Conservation (phyloP, 2,329 filamentous ascomycete genomes). For the Aureobasidium musti region DNA sequence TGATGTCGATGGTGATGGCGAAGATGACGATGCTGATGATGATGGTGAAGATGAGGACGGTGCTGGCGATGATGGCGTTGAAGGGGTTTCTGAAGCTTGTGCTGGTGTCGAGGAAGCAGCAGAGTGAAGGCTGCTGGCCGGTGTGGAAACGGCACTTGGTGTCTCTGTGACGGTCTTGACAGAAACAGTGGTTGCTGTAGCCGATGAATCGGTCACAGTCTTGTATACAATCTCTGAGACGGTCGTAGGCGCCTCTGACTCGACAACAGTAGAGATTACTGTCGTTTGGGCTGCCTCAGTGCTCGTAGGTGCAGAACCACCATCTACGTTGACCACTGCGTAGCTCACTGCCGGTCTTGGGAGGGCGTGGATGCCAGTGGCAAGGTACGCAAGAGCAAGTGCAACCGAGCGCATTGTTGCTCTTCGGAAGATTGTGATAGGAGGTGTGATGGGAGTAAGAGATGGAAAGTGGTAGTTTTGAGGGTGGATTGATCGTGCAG, state of each 20-base stretch:
- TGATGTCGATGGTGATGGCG: not conserved
- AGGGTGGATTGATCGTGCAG: conserved; percentile 15
- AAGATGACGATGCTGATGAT: not conserved
- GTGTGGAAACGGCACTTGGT: conserved; percentile 24
- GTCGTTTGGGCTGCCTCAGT: conserved; percentile 32
- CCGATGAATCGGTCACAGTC: conserved; percentile 27
- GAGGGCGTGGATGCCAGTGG: conserved; percentile 35
- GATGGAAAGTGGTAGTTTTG: conserved; percentile 1
- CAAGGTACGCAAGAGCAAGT: conserved; percentile 35
- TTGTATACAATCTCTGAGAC: conserved; percentile 22
- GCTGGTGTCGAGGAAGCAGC: conserved; percentile 15
- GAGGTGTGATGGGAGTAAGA: not conserved
- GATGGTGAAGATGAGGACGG: not conserved
- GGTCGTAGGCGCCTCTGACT: conserved; percentile 29
- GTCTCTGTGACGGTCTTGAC: conserved; percentile 25
- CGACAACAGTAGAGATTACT: conserved; percentile 35
- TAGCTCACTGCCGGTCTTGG: conserved; percentile 38
- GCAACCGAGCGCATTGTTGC: conserved; percentile 25
- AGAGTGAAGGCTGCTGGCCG: conserved; percentile 4
- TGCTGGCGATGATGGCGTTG: conserved; percentile 28
- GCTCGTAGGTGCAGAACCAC: conserved; percentile 30
- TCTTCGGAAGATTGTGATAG: not conserved
- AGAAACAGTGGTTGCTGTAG: conserved; percentile 10
- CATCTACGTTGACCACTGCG: conserved; percentile 39
- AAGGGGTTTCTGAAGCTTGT: conserved; percentile 26